Evolutionary conservation across 2,329 filamentous ascomycete species (phyloP), one percentile per base, ranked within the genome.

Genomic region (Stachybotrys chlorohalonatus): DNA sequence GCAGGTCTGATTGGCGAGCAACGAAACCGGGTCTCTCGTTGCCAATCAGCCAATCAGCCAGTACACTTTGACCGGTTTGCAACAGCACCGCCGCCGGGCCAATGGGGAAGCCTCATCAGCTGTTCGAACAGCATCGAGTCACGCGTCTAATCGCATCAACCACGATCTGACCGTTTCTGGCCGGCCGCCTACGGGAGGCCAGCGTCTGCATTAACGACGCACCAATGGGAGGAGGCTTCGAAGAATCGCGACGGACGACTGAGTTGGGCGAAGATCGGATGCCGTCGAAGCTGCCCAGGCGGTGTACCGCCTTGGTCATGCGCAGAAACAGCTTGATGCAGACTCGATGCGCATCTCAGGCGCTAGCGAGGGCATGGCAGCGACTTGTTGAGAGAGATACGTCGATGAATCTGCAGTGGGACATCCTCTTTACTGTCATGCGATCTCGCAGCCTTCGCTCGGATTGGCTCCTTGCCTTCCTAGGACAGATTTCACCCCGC

Each of bases 1-100:
- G 36, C 53, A 36, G 51, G 45, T 31, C 52, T 58, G 59, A 64
- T 62, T 52, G 50, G 61, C 61, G 61, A 62, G 54, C 60, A 57
- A 61, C 46, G 15, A 47, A 47, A 16, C 15, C 46, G 46, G 17
- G 17, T 47, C 46, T 9, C 46, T n/a, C 7, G n/a, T n/a, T 47
- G 46, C 36, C 36, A 24, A 42, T 42, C 36, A 3, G 8, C 36
- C 36, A 42, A 42, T 42, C 36, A 42, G 36, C 36, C 36, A 13
- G 9, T 42, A 13, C 36, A 42, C 36, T 42, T 5, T 42, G 9
- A 42, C 36, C 36, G 36, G 36, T 13, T 13, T 42, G 36, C 13
- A 9, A 13, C 8, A 42, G 36, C 36, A 42, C 9, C 46, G 8
- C 9, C 46, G 11, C 15, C 15, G 7, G 46, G 46, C 46, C 46